Evolutionary conservation across 1,284 basidiomycete species (phyloP).

Genomic region (Cryptococcus sp.): DNA sequence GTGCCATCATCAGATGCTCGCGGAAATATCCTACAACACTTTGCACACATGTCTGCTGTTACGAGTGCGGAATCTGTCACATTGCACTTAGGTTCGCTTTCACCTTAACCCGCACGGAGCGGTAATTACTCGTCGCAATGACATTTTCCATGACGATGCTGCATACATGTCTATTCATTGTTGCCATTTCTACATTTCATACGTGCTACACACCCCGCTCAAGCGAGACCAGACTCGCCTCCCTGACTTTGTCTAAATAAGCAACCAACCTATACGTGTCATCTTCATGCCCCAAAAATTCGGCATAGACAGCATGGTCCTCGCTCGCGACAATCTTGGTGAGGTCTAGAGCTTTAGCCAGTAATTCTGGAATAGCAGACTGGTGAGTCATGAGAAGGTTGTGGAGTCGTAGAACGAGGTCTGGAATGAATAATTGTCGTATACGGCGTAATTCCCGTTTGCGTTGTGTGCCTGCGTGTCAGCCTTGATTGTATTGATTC

Average conservation of each 20-base stretch:
- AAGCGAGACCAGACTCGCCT: conserved; percentile 64
- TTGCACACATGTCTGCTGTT: too few relatives aligned
- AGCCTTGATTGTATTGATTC: neutral
- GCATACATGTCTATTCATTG: too few relatives aligned
- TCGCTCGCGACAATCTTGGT: conserved; percentile 85
- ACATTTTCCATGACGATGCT: too few relatives aligned
- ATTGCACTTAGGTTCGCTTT: too few relatives aligned
- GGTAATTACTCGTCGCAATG: too few relatives aligned
- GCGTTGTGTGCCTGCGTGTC: conserved; percentile 55
- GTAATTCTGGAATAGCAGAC: conserved; percentile 62
- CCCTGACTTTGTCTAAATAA: conserved; percentile 67
- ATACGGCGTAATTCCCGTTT: conserved; percentile 69
- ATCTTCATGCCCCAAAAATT: conserved; percentile 63
- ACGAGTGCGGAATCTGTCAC: too few relatives aligned
- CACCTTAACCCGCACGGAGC: too few relatives aligned
- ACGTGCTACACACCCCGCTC: conserved; percentile 55
- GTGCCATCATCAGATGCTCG: too few relatives aligned
- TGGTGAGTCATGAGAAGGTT: conserved; percentile 65
- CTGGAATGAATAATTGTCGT: conserved; percentile 83
- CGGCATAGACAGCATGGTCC: conserved; percentile 77
- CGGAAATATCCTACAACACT: too few relatives aligned
- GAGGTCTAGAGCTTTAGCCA: conserved; percentile 72
- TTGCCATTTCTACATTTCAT: neutral
- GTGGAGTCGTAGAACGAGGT: conserved; percentile 83
- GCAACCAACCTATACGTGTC: conserved; percentile 55